A percentile compares a stretch with the other conserved stretches of the same genome.
phyloP scores from a whole-genome alignment of 345 rosid genomes.

The Schrenkiella parvula region DNA sequence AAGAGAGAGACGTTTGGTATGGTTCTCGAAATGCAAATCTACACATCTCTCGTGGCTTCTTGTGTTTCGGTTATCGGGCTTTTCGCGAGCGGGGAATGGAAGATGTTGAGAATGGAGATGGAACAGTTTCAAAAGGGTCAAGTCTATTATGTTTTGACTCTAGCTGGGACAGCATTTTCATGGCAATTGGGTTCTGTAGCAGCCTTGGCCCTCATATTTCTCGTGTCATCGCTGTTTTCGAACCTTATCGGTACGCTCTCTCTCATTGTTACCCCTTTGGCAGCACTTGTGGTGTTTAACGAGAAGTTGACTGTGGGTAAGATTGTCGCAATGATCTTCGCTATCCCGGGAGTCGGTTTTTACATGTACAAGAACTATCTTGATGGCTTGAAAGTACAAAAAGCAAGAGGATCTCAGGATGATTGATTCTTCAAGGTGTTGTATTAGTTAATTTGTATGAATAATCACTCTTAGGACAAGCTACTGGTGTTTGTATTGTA shows the following conservation, averaged over 20 bases:
- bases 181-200: conserved; percentile 40
- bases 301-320: conserved; percentile 30
- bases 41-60: conserved; percentile 41
- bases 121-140: conserved; percentile 32
- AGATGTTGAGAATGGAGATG: conserved; percentile 31
- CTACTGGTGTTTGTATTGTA: too few relatives aligned
- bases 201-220: conserved; percentile 31
- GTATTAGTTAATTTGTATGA: not conserved
- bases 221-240: conserved; percentile 39
- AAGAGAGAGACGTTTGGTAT: conserved; percentile 22
- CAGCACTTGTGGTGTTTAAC: conserved; percentile 26
- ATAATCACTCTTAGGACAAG: too few relatives aligned
- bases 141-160: conserved; percentile 22
- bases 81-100: conserved; percentile 43
- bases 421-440: not conserved
- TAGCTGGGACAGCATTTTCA: conserved; percentile 33
- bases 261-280: conserved; percentile 32
- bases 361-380: conserved; percentile 40
- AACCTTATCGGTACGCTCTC: conserved; percentile 35
- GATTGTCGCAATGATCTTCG: conserved; percentile 32
- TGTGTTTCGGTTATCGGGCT: conserved; percentile 28
- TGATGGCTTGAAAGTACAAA: conserved; percentile 41
- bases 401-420: not conserved
- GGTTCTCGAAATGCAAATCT: conserved; percentile 51
- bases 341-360: conserved; percentile 36